A percentile compares a stretch with the other conserved stretches of the same genome.
Evolutionary conservation across 306 rosid species (phyloP).

Genomic region (Corylus heterophylla): DNA sequence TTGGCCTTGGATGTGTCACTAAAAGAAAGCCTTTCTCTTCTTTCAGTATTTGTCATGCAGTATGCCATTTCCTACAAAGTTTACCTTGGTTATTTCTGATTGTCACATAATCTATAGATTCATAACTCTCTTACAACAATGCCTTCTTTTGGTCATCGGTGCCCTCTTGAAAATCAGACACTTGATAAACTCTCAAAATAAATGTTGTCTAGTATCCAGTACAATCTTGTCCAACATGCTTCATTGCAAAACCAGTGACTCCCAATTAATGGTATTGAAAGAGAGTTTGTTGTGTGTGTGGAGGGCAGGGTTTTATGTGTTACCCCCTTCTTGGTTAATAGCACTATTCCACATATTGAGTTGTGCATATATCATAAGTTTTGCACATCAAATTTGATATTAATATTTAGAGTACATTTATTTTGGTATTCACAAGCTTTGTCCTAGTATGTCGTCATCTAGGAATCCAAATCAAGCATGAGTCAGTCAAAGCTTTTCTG

Average conservation of each 20-base stretch:
- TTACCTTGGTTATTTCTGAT: neutral
- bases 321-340: neutral
- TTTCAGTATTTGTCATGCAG: neutral
- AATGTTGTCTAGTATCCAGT: neutral
- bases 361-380: neutral
- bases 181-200: neutral
- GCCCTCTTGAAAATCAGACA: neutral
- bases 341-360: neutral
- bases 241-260: neutral
- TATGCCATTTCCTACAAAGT: neutral
- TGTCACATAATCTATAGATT: neutral
- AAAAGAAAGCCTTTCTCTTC: neutral
- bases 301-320: neutral
- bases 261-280: neutral
- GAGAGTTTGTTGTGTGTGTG: neutral
- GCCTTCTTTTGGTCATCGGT: neutral
- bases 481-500: neutral
- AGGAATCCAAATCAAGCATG: neutral
- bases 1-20: neutral
- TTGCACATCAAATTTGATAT: neutral
- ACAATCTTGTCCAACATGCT: neutral
- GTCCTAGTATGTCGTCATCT: neutral
- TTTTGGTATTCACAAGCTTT: neutral
- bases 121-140: neutral
- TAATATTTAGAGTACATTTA: neutral